Percentiles rank a stretch among this genome's conserved stretches.
Conservation (phyloP, 1,284 basidiomycete genomes). For the Naganishia cerealis region DNA sequence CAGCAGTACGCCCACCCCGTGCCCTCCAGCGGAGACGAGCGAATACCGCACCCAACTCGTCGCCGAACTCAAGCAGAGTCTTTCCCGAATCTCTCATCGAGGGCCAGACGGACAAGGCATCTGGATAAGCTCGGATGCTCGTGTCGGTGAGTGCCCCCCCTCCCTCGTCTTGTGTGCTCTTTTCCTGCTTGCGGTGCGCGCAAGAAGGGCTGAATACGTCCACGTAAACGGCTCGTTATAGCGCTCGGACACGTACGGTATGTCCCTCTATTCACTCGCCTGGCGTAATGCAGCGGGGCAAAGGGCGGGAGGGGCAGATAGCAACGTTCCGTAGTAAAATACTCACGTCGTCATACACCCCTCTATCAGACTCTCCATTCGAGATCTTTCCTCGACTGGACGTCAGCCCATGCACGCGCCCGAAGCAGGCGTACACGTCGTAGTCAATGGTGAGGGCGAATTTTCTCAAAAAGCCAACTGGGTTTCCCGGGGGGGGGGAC, state of each 20-base stretch:
- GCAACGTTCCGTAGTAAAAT: background rate
- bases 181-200: no score
- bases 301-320: no score
- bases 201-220: background rate
- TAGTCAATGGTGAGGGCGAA: slow-evolving; percentile 47
- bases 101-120: slow-evolving; percentile 40
- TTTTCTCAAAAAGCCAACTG: background rate
- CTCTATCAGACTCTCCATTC: slow-evolving; percentile 40
- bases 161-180: background rate
- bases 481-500: no score
- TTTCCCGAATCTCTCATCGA: slow-evolving; percentile 37
- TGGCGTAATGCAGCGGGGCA: no score
- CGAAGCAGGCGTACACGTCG: slow-evolving; percentile 52
- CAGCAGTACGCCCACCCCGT: background rate
- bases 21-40: background rate
- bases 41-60: slow-evolving; percentile 15
- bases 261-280: background rate
- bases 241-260: slow-evolving; percentile 2
- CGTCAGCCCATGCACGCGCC: slow-evolving; percentile 53
- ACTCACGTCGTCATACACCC: background rate
- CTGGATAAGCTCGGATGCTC: slow-evolving; percentile 34
- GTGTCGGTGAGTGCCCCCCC: slow-evolving; percentile 35
- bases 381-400: slow-evolving; percentile 45
- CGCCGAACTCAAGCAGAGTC: slow-evolving; percentile 24
- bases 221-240: slow-evolving; percentile 14